Conservation (phyloP, 352 stramenopile species). For the Phytopythium litorale region DNA sequence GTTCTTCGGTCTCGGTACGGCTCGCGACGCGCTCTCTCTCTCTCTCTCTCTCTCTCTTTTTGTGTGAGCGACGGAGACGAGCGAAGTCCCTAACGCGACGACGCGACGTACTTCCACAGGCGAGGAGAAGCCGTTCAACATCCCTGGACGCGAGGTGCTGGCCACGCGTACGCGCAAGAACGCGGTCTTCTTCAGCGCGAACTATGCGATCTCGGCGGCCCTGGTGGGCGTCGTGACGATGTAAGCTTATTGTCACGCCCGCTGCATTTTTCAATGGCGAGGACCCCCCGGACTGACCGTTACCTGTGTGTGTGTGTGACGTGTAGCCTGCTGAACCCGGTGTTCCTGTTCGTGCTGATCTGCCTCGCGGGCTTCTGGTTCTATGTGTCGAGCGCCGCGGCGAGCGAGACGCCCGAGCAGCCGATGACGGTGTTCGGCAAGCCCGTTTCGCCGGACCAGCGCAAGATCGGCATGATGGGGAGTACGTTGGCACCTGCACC, state of each 20-base stretch:
- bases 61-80: neutral
- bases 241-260: constrained; percentile 31
- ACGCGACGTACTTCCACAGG: constrained; percentile 20
- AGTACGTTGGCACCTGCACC: constrained; percentile 27
- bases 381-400: constrained; percentile 66
- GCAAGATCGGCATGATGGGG: constrained; percentile 74
- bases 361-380: constrained; percentile 79
- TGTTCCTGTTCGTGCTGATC: constrained; percentile 87
- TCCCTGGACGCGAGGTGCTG: constrained; percentile 60
- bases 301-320: neutral
- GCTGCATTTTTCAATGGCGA: too few relatives aligned
- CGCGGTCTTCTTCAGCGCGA: constrained; percentile 78
- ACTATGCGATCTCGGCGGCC: constrained; percentile 76
- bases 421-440: constrained; percentile 72
- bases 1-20: constrained; percentile 74
- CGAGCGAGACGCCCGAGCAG: constrained; percentile 66
- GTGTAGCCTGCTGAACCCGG: constrained; percentile 72
- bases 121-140: constrained; percentile 84
- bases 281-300: too few relatives aligned
- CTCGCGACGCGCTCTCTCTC: constrained; percentile 1
- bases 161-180: constrained; percentile 72
- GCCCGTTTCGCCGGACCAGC: constrained; percentile 66
- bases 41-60: neutral
- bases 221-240: constrained; percentile 82
- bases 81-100: neutral